Conservation (phyloP, 306 rosid species). For the Vachellia collinsii region DNA sequence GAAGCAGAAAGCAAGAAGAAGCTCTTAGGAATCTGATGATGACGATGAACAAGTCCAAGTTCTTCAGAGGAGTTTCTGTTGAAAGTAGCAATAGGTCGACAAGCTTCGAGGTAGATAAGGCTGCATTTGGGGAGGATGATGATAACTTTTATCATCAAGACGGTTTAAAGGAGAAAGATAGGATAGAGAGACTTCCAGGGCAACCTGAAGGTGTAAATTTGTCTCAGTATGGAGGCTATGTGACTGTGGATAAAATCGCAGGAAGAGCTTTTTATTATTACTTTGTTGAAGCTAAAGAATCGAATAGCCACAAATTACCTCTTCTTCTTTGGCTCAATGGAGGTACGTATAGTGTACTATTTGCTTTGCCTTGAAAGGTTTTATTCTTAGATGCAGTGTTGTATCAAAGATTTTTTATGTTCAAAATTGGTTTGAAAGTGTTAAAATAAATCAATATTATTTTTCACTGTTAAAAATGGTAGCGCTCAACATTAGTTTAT, state of each 20-base stretch:
- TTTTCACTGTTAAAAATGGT: too few relatives aligned
- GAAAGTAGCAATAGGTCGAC: conserved; percentile 35
- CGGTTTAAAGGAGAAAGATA: conserved; percentile 34
- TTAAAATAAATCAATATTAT: too few relatives aligned
- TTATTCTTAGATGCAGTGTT: too few relatives aligned
- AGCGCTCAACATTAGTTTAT: too few relatives aligned
- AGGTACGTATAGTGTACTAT: too few relatives aligned
- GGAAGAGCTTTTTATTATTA: conserved; percentile 44
- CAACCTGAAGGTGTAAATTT: conserved; percentile 64
- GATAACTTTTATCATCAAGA: neutral
- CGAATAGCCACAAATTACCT: conserved; percentile 48
- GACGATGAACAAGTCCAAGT: conserved; percentile 39
- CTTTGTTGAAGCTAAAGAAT: conserved; percentile 63
- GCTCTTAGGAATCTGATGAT: conserved; percentile 33
- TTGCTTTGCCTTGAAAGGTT: too few relatives aligned
- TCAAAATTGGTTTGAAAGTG: too few relatives aligned
- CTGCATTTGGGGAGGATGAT: neutral
- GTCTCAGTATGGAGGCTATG: conserved; percentile 86
- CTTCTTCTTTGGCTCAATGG: too few relatives aligned
- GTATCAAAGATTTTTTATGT: too few relatives aligned
- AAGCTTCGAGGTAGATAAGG: conserved; percentile 39
- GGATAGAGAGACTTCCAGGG: conserved; percentile 68
- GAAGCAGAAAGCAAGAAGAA: conserved; percentile 43
- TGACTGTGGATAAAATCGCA: conserved; percentile 53
- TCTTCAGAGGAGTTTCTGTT: conserved; percentile 25